Conservation (phyloP, 805 yeast genomes). For the Geotrichum ghanense region DNA sequence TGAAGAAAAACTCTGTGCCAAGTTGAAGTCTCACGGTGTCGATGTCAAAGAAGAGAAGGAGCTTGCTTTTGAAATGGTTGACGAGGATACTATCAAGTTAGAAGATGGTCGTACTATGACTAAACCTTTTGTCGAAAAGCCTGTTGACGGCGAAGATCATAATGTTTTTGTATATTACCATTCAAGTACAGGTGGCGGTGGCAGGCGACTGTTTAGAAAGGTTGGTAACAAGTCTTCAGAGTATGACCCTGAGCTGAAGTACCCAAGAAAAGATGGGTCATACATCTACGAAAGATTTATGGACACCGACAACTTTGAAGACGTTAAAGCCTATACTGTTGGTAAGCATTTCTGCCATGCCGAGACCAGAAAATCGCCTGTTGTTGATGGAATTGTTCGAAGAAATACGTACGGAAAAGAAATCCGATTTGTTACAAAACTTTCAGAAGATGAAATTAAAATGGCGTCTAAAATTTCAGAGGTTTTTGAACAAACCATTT, state of each 20-base stretch:
- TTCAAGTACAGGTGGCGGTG: constrained; percentile 90
- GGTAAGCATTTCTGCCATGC: constrained; percentile 91
- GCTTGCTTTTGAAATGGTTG: constrained; percentile 61
- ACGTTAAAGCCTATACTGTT: constrained; percentile 96
- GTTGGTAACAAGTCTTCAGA: constrained; percentile 96
- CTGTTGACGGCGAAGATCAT: constrained; percentile 98
- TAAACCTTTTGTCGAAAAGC: constrained; percentile 96
- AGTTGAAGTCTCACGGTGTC: constrained; percentile 53
- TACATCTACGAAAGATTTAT: constrained; percentile 87
- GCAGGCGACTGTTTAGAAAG: constrained; percentile 84
- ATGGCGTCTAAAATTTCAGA: constrained; percentile 72
- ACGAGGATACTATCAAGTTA: constrained; percentile 71
- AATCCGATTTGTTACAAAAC: constrained; percentile 75
- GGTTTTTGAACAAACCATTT: constrained; percentile 82
- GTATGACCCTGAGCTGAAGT: constrained; percentile 66
- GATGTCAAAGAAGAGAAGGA: constrained; percentile 48
- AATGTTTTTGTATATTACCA: constrained; percentile 90
- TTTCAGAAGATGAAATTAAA: constrained; percentile 58
- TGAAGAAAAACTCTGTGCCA: constrained; percentile 51
- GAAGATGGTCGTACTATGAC: constrained; percentile 61
- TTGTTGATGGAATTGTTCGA: constrained; percentile 97
- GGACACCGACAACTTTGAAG: constrained; percentile 98
- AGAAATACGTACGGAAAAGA: constrained; percentile 97
- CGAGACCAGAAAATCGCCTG: constrained; percentile 96
- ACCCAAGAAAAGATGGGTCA: constrained; percentile 82